Percentiles rank a stretch among this genome's conserved stretches.
phyloP scores from a whole-genome alignment of 306 rosid genomes.

The apple (Malus domestica) region ASM211411v1 NC_041803.1:46348001-46348500 shows the following conservation, averaged over 20 bases:
- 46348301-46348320: neutral
- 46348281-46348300: neutral
- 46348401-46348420: neutral
- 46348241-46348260: neutral
- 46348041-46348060: too few species aligned
- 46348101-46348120: too few species aligned
- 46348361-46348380: constrained; percentile 4
- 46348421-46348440: neutral
- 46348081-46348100: too few species aligned
- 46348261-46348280: neutral
- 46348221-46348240: neutral
- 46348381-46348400: constrained; percentile 14
- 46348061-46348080: too few species aligned
- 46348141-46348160: neutral
- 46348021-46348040: too few species aligned
- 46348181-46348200: neutral
- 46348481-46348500: neutral
- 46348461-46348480: neutral
- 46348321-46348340: neutral
- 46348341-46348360: neutral
- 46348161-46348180: neutral
- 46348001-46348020: too few species aligned
- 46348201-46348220: neutral
- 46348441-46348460: neutral
- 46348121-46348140: neutral